These are phyloP conservation scores for Limonium bicolor DNA, from an alignment of 148 eudicot species.

Conservation along the genomic window DNA sequence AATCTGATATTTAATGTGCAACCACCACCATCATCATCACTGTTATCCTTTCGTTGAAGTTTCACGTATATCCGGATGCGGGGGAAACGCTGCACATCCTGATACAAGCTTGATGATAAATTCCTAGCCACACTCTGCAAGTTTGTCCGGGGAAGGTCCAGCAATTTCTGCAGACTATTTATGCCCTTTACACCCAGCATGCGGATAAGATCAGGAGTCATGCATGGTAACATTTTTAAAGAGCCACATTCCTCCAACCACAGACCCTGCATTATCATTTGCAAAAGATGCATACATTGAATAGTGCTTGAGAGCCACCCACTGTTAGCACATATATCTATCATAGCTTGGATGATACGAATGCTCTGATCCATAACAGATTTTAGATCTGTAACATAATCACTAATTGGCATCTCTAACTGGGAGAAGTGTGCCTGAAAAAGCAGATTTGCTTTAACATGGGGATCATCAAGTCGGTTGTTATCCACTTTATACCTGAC, in stretches of 20 bases:
- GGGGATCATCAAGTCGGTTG: slow-evolving; percentile 89
- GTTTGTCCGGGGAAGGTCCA: slow-evolving; percentile 36
- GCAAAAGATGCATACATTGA: slow-evolving; percentile 88
- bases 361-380: slow-evolving; percentile 97
- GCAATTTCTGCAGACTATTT: slow-evolving; percentile 46
- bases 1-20: slow-evolving; percentile 40
- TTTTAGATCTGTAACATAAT: slow-evolving; percentile 90
- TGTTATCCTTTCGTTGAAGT: slow-evolving; percentile 37
- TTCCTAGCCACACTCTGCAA: slow-evolving; percentile 39
- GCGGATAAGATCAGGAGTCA: slow-evolving; percentile 47
- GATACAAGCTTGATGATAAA: slow-evolving; percentile 5
- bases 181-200: slow-evolving; percentile 37
- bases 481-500: slow-evolving; percentile 64
- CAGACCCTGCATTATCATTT: slow-evolving; percentile 98
- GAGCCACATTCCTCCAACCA: slow-evolving; percentile 63
- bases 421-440: slow-evolving; percentile 97
- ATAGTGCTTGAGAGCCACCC: slow-evolving; percentile 96
- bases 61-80: slow-evolving; percentile 47
- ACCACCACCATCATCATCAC: slow-evolving; percentile 9
- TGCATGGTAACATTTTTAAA: slow-evolving; percentile 74
- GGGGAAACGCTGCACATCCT: slow-evolving; percentile 58
- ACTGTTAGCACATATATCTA: slow-evolving; percentile 94
- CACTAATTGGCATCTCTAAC: slow-evolving; percentile 77
- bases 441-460: slow-evolving; percentile 88
- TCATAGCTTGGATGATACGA: slow-evolving; percentile 98